Percentiles rank a stretch among this genome's conserved stretches.
Conservation (phyloP, 2,329 filamentous ascomycete species). For the Epicoccum nigrum region DNA sequence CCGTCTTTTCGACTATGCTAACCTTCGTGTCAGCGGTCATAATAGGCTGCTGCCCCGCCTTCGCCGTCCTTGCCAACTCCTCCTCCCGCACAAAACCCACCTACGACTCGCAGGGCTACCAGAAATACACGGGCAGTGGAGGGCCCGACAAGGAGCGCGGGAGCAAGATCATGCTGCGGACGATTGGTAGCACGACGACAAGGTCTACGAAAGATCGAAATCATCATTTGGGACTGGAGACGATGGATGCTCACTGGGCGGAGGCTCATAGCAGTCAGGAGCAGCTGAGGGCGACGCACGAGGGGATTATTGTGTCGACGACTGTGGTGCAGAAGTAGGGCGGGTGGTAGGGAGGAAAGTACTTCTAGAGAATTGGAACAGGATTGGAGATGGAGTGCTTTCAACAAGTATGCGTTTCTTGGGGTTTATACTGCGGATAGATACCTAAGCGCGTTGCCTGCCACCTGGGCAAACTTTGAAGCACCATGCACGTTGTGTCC, state of each 20-base stretch:
- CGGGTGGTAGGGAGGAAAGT: no score
- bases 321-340: not conserved
- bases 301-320: slow-evolving; percentile 1
- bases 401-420: no score
- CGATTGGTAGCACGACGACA: not conserved
- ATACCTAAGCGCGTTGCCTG: no score
- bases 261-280: slow-evolving; percentile 8
- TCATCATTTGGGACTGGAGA: not conserved
- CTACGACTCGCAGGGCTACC: slow-evolving; percentile 4
- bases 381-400: no score
- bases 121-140: not conserved
- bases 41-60: not conserved
- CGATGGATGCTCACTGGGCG: slow-evolving; percentile 3
- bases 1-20: no score
- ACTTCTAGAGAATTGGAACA: no score
- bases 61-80: not conserved
- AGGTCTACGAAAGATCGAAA: slow-evolving; percentile 1
- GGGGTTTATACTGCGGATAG: no score
- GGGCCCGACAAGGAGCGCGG: not conserved
- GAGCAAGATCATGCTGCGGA: slow-evolving; percentile 1
- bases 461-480: no score
- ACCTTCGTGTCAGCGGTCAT: slow-evolving; percentile 35
- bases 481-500: no score
- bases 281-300: slow-evolving; percentile 1
- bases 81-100: not conserved